These are phyloP conservation scores for Brachypodium distachyon DNA, from an alignment of 202 grass and related monocot species.

Conservation along the genomic window DNA sequence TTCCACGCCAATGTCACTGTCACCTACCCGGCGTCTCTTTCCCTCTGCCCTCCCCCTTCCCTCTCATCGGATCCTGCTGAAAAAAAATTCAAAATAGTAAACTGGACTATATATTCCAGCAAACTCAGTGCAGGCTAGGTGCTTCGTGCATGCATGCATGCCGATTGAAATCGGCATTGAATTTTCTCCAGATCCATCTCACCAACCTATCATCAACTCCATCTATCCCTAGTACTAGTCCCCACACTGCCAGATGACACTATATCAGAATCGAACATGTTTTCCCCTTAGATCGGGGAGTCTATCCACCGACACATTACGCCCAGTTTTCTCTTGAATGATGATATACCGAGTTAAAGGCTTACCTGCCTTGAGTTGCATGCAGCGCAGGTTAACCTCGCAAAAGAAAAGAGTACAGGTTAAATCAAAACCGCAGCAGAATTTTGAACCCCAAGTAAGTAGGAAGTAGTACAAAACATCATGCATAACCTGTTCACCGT, in stretches of 20 bases:
- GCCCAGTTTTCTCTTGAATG: not conserved
- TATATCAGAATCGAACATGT: not conserved
- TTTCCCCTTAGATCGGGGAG: not conserved
- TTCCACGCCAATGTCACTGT: not conserved
- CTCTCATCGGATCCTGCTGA: constrained; percentile 22
- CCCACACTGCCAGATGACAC: not conserved
- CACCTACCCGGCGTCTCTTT: not conserved
- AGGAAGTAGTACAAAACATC: not conserved
- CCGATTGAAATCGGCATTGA: constrained; percentile 29
- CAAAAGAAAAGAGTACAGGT: no score
- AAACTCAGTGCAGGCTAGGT: not conserved
- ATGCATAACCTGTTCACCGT: not conserved
- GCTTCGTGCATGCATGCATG: not conserved
- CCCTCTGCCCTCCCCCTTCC: not conserved
- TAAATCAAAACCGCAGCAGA: not conserved
- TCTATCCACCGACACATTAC: constrained; percentile 1
- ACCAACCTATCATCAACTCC: constrained; percentile 33
- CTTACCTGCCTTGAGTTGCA: not conserved
- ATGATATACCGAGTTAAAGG: not conserved
- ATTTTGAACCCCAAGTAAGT: not conserved
- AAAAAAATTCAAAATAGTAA: constrained; percentile 10
- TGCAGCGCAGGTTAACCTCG: no score
- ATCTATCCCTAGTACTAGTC: not conserved
- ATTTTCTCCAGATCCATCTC: constrained; percentile 27
- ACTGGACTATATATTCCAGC: not conserved